Percentiles rank a stretch among this genome's conserved stretches.
Conservation (phyloP, 306 rosid genomes). For the Vigna radiata region DNA sequence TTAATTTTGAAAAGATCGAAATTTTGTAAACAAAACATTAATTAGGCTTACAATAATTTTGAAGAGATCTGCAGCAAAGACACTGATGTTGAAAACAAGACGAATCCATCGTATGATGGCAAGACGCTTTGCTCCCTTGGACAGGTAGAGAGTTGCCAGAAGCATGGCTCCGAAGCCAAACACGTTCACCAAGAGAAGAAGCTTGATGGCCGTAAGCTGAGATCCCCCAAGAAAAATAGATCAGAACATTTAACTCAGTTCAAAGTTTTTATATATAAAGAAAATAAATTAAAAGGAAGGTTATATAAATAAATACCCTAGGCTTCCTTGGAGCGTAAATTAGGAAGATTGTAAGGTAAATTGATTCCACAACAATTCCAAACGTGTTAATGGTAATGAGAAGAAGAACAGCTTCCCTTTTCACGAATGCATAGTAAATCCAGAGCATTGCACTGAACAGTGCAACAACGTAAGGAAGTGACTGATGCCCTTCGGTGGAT, state of each 20-base stretch:
- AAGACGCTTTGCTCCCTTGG: slow-evolving; percentile 66
- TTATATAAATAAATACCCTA: slow-evolving; percentile 57
- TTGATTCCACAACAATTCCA: slow-evolving; percentile 74
- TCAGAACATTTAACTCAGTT: neutral
- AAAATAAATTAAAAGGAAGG: neutral
- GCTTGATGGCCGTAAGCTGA: slow-evolving; percentile 68
- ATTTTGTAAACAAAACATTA: neutral
- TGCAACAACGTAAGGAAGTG: slow-evolving; percentile 86
- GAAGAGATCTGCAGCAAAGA: slow-evolving; percentile 90
- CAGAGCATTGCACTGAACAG: slow-evolving; percentile 87
- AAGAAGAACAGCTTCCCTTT: slow-evolving; percentile 66
- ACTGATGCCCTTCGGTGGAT: slow-evolving; percentile 78
- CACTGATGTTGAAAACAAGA: slow-evolving; percentile 75
- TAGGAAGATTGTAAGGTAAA: slow-evolving; percentile 66
- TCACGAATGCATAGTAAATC: slow-evolving; percentile 86
- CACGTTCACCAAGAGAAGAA: slow-evolving; percentile 68
- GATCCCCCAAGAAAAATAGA: neutral
- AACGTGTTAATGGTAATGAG: slow-evolving; percentile 88
- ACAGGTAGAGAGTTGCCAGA: slow-evolving; percentile 62
- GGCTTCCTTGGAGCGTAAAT: slow-evolving; percentile 66
- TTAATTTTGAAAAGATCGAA: neutral
- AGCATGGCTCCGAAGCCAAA: slow-evolving; percentile 82
- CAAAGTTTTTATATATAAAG: neutral
- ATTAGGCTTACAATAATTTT: slow-evolving; percentile 76
- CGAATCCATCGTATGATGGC: slow-evolving; percentile 85